These are phyloP conservation scores for Phytophthora gonapodyides DNA, from an alignment of 352 stramenopile species.

Conservation along the genomic window DNA sequence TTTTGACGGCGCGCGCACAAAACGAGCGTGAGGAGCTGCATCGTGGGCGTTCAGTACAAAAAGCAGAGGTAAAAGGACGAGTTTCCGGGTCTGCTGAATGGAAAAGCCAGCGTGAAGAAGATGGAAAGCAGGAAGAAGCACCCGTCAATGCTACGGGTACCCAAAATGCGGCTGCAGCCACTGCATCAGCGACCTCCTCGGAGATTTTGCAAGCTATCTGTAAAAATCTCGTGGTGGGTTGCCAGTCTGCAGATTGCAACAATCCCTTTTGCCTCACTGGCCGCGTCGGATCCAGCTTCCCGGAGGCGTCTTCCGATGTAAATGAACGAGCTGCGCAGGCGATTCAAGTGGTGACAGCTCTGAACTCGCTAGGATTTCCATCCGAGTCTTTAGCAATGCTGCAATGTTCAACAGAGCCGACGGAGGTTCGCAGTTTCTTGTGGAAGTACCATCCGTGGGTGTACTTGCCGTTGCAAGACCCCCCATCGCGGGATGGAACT, in stretches of 20 bases:
- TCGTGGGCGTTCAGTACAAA: conserved; percentile 35
- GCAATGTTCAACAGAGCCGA: conserved; percentile 34
- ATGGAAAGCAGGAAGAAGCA: conserved; percentile 41
- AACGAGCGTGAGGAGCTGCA: conserved; percentile 58
- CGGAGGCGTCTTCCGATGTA: conserved; percentile 18
- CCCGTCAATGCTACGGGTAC: not conserved
- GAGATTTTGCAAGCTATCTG: conserved; percentile 55
- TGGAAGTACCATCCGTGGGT: conserved; percentile 41
- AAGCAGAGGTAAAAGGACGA: conserved; percentile 63
- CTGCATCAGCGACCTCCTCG: conserved; percentile 6
- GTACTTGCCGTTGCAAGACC: conserved; percentile 72
- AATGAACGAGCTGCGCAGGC: conserved; percentile 55
- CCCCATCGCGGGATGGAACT: conserved; percentile 5
- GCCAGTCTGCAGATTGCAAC: conserved; percentile 30
- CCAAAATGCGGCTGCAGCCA: not conserved
- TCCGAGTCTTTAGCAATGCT: conserved; percentile 43
- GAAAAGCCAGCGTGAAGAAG: conserved; percentile 74
- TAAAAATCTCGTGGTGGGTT: conserved; percentile 55
- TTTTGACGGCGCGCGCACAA: conserved; percentile 44
- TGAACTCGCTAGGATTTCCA: conserved; percentile 45
- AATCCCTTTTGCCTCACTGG: conserved; percentile 58
- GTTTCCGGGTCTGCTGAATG: conserved; percentile 82
- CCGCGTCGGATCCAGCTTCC: conserved; percentile 6
- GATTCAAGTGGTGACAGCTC: conserved; percentile 47
- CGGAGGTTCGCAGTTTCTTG: conserved; percentile 50